Evolutionary conservation across 257 asterid genomes (phyloP).

Genomic region (Nicotiana paniculata): DNA sequence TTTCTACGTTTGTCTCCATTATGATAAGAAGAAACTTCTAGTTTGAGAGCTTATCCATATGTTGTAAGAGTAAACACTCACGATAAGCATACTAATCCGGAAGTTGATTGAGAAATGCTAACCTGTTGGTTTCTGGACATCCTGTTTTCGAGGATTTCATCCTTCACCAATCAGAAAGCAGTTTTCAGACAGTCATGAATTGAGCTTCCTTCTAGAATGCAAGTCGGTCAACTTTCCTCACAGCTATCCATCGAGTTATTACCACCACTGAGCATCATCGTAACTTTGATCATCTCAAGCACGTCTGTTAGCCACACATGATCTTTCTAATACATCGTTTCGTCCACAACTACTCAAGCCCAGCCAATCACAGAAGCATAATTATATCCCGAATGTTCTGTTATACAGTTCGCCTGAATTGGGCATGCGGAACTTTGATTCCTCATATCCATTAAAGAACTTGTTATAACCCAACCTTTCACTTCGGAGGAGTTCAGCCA

Average conservation of each 20-base stretch:
- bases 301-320: conserved; percentile 18
- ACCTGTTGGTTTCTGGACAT: conserved; percentile 55
- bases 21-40: background rate
- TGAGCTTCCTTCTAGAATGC: conserved; percentile 11
- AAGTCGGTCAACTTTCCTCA: background rate
- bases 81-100: background rate
- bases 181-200: conserved; percentile 23
- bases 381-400: conserved; percentile 67
- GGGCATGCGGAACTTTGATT: conserved; percentile 59
- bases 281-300: conserved; percentile 9
- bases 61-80: background rate
- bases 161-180: conserved; percentile 67
- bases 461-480: conserved; percentile 61
- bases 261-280: background rate
- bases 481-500: conserved; percentile 62
- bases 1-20: background rate
- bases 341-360: conserved; percentile 9
- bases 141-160: conserved; percentile 44
- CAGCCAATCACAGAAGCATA: conserved; percentile 12
- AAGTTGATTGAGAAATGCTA: conserved; percentile 1
- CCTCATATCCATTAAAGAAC: conserved; percentile 64
- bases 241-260: conserved; percentile 13
- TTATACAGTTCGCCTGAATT: conserved; percentile 67
- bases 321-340: conserved; percentile 21
- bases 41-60: background rate